Base-by-base conservation (phyloP, 345 rosid genomes). In the Diplotaxis tenuifolia region DNA sequence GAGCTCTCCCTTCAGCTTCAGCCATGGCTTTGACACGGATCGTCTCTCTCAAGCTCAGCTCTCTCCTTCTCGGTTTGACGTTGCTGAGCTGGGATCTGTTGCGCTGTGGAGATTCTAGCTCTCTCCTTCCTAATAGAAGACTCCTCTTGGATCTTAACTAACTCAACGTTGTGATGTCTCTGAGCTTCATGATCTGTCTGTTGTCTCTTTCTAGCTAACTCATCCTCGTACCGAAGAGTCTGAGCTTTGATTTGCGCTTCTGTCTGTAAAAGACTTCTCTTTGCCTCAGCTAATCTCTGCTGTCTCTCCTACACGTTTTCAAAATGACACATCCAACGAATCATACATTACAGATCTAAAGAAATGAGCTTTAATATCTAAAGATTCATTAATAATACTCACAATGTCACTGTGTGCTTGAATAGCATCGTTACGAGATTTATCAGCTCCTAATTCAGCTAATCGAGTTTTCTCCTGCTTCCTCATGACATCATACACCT, bases 131-230 rank as follows among this genome's bases (percentile, higher is more conserved):
- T 68, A 55, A 83, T 66, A 50, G 96, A 87, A 68, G 99, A 95
- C 77, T 83, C 88, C 71, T 95, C 99, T 86, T 89, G 97, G 96
- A 92, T 89, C 82, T 78, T 88, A 72, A 85, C 97, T 75, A 92
- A 68, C 71, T 92, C 97, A 68, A 21, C 82, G 83, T 92, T 88
- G 77, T 95, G 93, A 15, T 69, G 79, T 76, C 96, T 88, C 82
- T 95, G 97, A 62, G 91, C 80, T 83, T 92, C 97, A 81, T 95
- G 97, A 82, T 95, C 96, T 78, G 92, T 84, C 97, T 92, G 97
- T 82, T 86, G 75, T 75, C 99, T 84, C 75, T 95, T 92, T 64
- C 99, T 82, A 1, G 96, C 91, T 70, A 95, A 76, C 36, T 95
- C 99, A 81, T 92, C 99, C 63, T 88, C 96, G 54, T 87, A 83